Conservation (phyloP, 768 basidiomycete genomes). For the Mycena leptocephala region DNA sequence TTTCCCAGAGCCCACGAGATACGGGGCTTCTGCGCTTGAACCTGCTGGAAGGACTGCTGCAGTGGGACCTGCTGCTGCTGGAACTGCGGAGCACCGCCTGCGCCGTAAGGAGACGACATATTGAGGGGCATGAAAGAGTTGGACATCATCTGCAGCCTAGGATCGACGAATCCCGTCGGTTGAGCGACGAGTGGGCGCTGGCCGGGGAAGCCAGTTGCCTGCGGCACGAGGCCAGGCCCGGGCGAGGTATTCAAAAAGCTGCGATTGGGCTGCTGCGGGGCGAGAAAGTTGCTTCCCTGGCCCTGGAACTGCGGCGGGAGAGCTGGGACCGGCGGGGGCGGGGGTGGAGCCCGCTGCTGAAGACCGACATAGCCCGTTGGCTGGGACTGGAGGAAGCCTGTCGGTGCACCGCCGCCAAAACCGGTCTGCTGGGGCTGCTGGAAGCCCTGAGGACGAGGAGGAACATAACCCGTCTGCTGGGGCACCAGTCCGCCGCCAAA, state of each 20-base stretch:
- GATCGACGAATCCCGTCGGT: conserved; percentile 87
- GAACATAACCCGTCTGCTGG: conserved; percentile 76
- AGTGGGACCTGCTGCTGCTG: conserved; percentile 76
- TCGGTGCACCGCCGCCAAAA: conserved; percentile 51
- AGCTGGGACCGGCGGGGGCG: conserved; percentile 77
- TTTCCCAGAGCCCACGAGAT: conserved; percentile 91
- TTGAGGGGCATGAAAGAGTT: conserved; percentile 92
- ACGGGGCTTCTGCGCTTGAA: conserved; percentile 80
- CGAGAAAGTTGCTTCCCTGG: conserved; percentile 58
- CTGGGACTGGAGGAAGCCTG: conserved; percentile 66
- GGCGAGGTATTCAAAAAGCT: conserved; percentile 73
- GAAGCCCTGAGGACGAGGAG: conserved; percentile 58
- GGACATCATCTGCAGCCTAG: conserved; percentile 91
- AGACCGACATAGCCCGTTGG: conserved; percentile 67
- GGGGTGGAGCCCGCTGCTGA: conserved; percentile 63
- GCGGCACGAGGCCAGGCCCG: conserved; percentile 62
- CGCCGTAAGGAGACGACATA: conserved; percentile 70
- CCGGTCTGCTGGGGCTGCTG: conserved; percentile 78
- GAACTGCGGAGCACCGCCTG: conserved; percentile 78
- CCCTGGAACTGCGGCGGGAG: conserved; percentile 76
- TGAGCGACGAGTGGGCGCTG: conserved; percentile 74
- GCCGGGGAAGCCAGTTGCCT: conserved; percentile 72
- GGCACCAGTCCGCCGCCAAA: conserved; percentile 56
- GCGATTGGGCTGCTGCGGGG: conserved; percentile 60
- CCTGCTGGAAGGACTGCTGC: conserved; percentile 89